Base-by-base conservation (phyloP, 2,329 filamentous ascomycete species). In the Aspergillus neotritici region DNA sequence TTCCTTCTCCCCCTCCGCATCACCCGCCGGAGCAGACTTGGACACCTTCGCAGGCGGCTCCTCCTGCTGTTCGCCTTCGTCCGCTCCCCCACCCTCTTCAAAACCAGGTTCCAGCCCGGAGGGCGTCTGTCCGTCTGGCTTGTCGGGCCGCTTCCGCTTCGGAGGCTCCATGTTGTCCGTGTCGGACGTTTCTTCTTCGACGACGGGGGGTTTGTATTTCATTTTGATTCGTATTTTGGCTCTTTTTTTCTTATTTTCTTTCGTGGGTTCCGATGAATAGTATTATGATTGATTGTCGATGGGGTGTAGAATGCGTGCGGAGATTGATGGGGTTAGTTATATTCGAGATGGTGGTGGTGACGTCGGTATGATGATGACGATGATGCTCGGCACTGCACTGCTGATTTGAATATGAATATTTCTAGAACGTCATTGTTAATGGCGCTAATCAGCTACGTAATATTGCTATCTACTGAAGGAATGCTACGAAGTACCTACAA, bases 131-230 rank as follows among this genome's bases (percentile, higher is more conserved):
- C n/a, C 5, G 21, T 14, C 11, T 15, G 14, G 5, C 31, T 47
- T 41, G 32, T 47, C 37, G 11, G 36, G 39, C 31, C 44, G 43
- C 34, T 56, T 56, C 37, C 53, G 52, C 44, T 56, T 56, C 4
- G 40, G 31, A 5, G 44, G 33, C 6, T 41, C 44, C 5, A 36
- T 37, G 25, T 44, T 41, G 38, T 53, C 52, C 4, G 47, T 48
- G n/a, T 53, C 52, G 4, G 43, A 29, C 9, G 21, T 25, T 29
- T 44, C 46, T 25, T 53, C 50, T 44, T 56, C 52, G 12, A 56
- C 52, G 10, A 47, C 28, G 4, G 53, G 53, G 6, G 47, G 34
- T 40, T 52, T 48, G 44, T 56, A 54, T 34, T 49, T 52, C 50
- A 55, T 55, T 39, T 37, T 50, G 28, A 6, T 4, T 21, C 4